Conservation (phyloP, 1,139 yeast species). For the Blastobotrys persicus region DNA sequence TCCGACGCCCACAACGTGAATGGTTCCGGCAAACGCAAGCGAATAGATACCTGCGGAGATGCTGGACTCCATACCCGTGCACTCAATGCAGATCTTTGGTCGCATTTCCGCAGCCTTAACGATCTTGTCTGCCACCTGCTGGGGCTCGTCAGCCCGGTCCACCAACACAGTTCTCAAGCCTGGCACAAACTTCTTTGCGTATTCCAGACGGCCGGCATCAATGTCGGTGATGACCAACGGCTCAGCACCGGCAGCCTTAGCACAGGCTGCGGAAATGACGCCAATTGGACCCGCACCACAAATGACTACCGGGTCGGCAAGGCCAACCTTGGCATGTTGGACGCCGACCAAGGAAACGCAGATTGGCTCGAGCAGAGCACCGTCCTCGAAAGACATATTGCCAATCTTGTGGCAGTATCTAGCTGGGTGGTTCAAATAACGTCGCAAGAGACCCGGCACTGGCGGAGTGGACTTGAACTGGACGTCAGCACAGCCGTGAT, state of each 20-base stretch:
- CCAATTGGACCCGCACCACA: constrained; percentile 97
- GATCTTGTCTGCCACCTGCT: constrained; percentile 42
- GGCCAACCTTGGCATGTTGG: constrained; percentile 60
- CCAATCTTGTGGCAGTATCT: constrained; percentile 75
- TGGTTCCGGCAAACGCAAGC: constrained; percentile 60
- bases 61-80: constrained; percentile 69
- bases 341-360: constrained; percentile 84
- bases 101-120: constrained; percentile 42
- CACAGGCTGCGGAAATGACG: constrained; percentile 71
- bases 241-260: constrained; percentile 79
- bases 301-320: constrained; percentile 74
- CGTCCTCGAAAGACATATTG: constrained; percentile 68
- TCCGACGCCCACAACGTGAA: constrained; percentile 78
- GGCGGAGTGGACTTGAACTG: constrained; percentile 87
- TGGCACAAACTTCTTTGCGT: constrained; percentile 36
- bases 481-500: constrained; percentile 81
- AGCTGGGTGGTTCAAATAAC: constrained; percentile 73
- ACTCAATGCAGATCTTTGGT: constrained; percentile 68
- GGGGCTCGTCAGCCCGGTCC: constrained; percentile 32
- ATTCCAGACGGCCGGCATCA: constrained; percentile 26
- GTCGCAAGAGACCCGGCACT: constrained; percentile 63
- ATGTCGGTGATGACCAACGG: constrained; percentile 61
- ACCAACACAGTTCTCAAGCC: constrained; percentile 28
- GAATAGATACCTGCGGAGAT: constrained; percentile 60
- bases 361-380: constrained; percentile 86